Evolutionary conservation across 2,329 filamentous ascomycete genomes (phyloP).

Genomic region (Cladosporium sp.): DNA sequence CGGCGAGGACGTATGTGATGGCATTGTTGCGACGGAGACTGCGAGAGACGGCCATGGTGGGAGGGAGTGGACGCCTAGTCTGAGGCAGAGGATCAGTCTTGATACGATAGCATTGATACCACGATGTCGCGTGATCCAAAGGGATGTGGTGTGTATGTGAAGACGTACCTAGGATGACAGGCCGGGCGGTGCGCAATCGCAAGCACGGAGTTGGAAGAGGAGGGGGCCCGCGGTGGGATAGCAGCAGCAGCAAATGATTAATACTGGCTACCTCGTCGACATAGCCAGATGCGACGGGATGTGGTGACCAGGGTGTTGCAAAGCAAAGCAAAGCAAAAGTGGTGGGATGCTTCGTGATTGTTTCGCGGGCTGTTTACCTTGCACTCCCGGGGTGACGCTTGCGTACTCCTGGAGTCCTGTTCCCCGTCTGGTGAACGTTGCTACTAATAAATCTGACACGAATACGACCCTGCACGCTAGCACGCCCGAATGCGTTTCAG

Average conservation of each 20-base stretch:
- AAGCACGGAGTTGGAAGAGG: neutral
- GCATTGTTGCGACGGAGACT: slow-evolving; percentile 76
- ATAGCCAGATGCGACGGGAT: slow-evolving; percentile 17
- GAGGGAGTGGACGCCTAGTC: neutral
- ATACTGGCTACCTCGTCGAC: slow-evolving; percentile 15
- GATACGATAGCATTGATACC: neutral
- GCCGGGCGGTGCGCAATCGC: neutral
- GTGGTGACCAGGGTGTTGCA: neutral
- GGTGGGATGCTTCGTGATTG: neutral
- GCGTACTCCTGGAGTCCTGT: slow-evolving; percentile 6
- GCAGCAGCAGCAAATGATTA: neutral
- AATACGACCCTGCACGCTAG: slow-evolving; percentile 4
- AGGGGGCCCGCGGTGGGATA: neutral
- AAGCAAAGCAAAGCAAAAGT: neutral
- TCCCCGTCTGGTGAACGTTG: slow-evolving; percentile 5
- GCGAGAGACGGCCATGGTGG: slow-evolving; percentile 61
- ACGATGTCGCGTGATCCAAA: neutral
- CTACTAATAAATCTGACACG: slow-evolving; percentile 14
- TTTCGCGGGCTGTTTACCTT: slow-evolving; percentile 3
- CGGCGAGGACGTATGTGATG: slow-evolving; percentile 71
- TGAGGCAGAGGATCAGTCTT: neutral
- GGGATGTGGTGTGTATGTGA: neutral
- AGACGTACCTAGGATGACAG: slow-evolving; percentile 11
- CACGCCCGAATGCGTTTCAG: neutral
- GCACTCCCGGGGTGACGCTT: slow-evolving; percentile 2